Base-by-base conservation (phyloP, 176 grass and related monocot species). In the Oryza meyeriana region DNA sequence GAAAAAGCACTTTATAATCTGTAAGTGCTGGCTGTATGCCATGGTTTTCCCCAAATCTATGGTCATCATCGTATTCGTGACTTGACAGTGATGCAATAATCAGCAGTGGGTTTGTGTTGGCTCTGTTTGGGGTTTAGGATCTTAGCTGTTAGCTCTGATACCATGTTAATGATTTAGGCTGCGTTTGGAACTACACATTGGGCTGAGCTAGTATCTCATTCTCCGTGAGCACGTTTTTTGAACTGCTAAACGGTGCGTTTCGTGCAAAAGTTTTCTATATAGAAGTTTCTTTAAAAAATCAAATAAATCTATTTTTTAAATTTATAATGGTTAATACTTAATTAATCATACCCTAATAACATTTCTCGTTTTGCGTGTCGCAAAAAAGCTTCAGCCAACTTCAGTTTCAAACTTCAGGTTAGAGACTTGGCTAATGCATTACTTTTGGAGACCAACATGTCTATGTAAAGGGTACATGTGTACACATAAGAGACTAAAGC, bases 401-500 rank as follows among this genome's bases (percentile, higher is more conserved):
- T n/a, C n/a, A n/a, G n/a, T n/a, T n/a, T n/a, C n/a, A n/a, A n/a
- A n/a, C n/a, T n/a, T n/a, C n/a, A n/a, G n/a, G n/a, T 12, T 33
- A 79, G 34, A 58, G n/a, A 70, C 55, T 18, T 45, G 34, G 13
- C 9, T 69, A 64, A 55, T 55, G 30, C 78, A 81, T 70, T 70
- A 28, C 14, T 70, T 28, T 29, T 81, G 25, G 33, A 70, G 25
- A 29, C 10, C 24, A 38, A 80, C 41, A 69, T 25, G 25, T 22
- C 44, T 36, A 34, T 65, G 67, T 70, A 66, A 33, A 55, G 1
- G 6, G 62, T 66, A 16, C 42, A 52, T 55, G 31, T 55, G 66
- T 42, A 67, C 22, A 52, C 64, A 55, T 33, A 12, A 58, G 9
- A 81, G 33, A 11, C 16, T 38, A 70, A 70, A 59, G 66, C 34